A percentile compares a stretch with the other conserved stretches of the same genome.
Conservation (phyloP, 108 stramenopile species). For the Epipyxis sp. region DNA sequence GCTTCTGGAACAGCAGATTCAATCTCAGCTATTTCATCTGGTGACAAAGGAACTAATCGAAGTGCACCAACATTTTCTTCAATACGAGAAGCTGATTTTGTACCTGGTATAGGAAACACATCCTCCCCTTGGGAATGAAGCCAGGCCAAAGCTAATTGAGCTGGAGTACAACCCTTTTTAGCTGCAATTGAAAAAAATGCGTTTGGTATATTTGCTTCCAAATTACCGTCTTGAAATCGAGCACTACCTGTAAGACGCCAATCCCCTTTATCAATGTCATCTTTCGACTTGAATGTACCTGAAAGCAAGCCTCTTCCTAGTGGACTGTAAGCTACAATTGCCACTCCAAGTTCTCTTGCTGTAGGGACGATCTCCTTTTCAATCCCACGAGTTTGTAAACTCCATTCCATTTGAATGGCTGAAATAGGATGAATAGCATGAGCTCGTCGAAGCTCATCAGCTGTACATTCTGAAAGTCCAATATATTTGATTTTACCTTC, state of each 20-base stretch:
- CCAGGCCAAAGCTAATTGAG: constrained; percentile 50
- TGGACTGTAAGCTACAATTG: constrained; percentile 48
- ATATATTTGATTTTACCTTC: constrained; percentile 48
- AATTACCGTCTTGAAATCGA: constrained; percentile 41
- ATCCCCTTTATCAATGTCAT: constrained; percentile 33
- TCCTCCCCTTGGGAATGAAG: constrained; percentile 2
- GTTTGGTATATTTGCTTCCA: constrained; percentile 37
- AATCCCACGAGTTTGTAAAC: constrained; percentile 37
- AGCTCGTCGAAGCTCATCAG: constrained; percentile 34
- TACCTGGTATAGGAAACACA: constrained; percentile 1
- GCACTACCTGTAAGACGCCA: constrained; percentile 34
- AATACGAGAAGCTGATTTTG: not conserved
- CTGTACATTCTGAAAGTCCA: constrained; percentile 41
- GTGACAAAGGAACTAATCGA: not conserved
- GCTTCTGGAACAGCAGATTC: not conserved
- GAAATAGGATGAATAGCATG: constrained; percentile 33
- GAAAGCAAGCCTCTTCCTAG: constrained; percentile 43
- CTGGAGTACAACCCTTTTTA: constrained; percentile 35
- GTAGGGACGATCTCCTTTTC: constrained; percentile 47
- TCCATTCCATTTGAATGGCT: constrained; percentile 50
- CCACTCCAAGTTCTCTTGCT: constrained; percentile 45
- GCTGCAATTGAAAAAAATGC: constrained; percentile 35
- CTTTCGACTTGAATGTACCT: not conserved
- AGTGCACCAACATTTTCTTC: not conserved
- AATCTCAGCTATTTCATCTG: not conserved